Base-by-base conservation (phyloP, 352 stramenopile genomes). In the Globisporangium acanthophoron region DNA sequence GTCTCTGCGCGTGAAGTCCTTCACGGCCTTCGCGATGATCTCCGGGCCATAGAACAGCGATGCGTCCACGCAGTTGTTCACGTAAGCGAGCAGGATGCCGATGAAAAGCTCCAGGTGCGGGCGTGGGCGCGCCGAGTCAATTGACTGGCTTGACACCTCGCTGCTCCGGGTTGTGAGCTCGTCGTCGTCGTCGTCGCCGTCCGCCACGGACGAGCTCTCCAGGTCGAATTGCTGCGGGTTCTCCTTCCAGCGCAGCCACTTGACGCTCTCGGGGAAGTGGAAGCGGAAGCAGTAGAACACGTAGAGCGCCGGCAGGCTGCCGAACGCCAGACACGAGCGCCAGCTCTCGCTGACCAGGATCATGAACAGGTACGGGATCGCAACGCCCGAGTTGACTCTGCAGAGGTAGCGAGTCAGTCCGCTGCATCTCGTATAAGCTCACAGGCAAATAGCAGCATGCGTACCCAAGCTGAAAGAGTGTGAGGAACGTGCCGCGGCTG, bases 31-130 rank as follows among this genome's bases (percentile, higher is more conserved):
- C 52, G 83, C 76, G 50, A 94, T 82, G 62, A 94, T 93, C 66
- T 85, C 70, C 0, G 85, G 85, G 1, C 85, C 85, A 63, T 94
- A 94, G 58, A 94, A 94, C n/a, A 94, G 78, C 61, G 82, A 91
- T 13, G 81, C 79, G 59, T 93, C 83, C 24, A 95, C 80, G 54
- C 80, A 95, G 64, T 95, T 95, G 68, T 95, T 93, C 37, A 90
- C 84, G 62, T 91, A 93, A 2, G 85, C 85, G 13, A 93, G 68
- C 51, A 93, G 46, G 16, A 95, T 79, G 20, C 85, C 85, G 21
- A 92, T 84, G 44, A 73, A 49, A 12, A 95, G 80, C 54, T 92
- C 80, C n/a, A 88, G 62, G 13, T 71, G 71, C 33, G 78, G 75
- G 13, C 63, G 73, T 31, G 54, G 51, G 9, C 37, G 50, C 9